Conservation (phyloP, 352 stramenopile species). For the Phytophthora pluvialis region DNA sequence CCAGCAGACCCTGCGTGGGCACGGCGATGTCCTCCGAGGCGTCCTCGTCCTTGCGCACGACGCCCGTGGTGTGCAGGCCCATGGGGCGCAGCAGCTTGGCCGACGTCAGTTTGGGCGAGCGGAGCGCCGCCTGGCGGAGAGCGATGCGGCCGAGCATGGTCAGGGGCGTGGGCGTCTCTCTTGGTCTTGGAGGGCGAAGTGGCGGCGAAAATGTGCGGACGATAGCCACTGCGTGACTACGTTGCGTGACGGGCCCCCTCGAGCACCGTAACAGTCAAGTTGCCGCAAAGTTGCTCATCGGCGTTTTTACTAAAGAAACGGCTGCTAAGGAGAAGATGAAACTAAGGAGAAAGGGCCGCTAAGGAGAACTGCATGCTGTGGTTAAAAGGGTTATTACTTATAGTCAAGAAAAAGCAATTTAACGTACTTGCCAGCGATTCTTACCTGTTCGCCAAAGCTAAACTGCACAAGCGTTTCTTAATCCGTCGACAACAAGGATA, state of each 20-base stretch:
- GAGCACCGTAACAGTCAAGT: conserved; percentile 18
- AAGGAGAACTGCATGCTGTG: no score
- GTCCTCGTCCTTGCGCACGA: conserved; percentile 63
- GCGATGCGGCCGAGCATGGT: conserved; percentile 81
- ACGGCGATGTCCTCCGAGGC: conserved; percentile 44
- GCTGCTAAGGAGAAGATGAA: no score
- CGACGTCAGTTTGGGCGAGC: conserved; percentile 53
- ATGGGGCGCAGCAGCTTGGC: conserved; percentile 51
- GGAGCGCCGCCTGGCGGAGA: conserved; percentile 67
- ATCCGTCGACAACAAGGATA: no score
- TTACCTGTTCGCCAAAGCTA: no score
- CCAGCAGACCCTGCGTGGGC: conserved; percentile 61
- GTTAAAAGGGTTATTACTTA: no score
- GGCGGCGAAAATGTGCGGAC: conserved; percentile 21
- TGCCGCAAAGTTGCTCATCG: not conserved
- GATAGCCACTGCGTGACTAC: conserved; percentile 14
- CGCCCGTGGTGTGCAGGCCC: conserved; percentile 66
- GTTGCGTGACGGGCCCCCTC: conserved; percentile 4
- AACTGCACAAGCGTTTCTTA: no score
- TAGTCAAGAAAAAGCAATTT: no score
- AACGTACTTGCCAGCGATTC: no score
- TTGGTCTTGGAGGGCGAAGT: conserved; percentile 20
- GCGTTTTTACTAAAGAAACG: no score
- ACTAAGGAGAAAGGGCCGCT: no score
- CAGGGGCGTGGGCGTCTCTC: conserved; percentile 10